Base-by-base conservation (phyloP, 208 protist genomes). In the Trypanosoma congolense region DNA sequence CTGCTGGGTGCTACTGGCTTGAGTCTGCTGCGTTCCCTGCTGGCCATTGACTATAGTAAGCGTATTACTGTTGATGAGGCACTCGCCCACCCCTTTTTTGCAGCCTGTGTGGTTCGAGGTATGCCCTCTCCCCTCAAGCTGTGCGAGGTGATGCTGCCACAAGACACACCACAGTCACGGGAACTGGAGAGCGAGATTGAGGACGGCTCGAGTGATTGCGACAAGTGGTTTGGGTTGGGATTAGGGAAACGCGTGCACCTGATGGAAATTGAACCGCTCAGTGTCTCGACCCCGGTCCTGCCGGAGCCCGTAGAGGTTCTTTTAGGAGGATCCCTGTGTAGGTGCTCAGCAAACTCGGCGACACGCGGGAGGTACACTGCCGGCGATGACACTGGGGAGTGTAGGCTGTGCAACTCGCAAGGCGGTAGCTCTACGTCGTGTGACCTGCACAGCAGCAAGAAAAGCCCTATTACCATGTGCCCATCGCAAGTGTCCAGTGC, bases 61-160 rank as follows among this genome's bases (percentile, higher is more conserved):
- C 83, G 85, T 22, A 58, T 77, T 38, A 77, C 81, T 5, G 83
- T 79, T 2, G 78, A 81, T 9, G 77, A 90, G 50, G 86, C 89
- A 9, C 51, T 96, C n/a, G 43, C 38, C 16, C 85, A 96, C 56
- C 66, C 86, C 9, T 96, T 84, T 60, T 90, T 96, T 43, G 77
- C 78, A 18, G 42, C 33, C 0, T 16, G 12, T 38, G 33, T 91
- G 12, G 16, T 52, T 21, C 16, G 10, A 4, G 19, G 46, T 42
- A 31, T 16, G 6, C 6, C 38, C 5, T 22, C n/a, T 10, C 35
- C 28, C 3, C 60, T 40, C 36, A 10, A 2, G 19, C 24, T 29
- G 1, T 28, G 6, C 14, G 21, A 9, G 4, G 16, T 36, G 10
- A 1, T 0, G 21, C 5, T n/a, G 42, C 28, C 21, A 21, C 0